A percentile compares a stretch with the other conserved stretches of the same genome.
Evolutionary conservation across 495 filamentous ascomycete genomes (phyloP).

Genomic region (Penicillium roqueforti): DNA sequence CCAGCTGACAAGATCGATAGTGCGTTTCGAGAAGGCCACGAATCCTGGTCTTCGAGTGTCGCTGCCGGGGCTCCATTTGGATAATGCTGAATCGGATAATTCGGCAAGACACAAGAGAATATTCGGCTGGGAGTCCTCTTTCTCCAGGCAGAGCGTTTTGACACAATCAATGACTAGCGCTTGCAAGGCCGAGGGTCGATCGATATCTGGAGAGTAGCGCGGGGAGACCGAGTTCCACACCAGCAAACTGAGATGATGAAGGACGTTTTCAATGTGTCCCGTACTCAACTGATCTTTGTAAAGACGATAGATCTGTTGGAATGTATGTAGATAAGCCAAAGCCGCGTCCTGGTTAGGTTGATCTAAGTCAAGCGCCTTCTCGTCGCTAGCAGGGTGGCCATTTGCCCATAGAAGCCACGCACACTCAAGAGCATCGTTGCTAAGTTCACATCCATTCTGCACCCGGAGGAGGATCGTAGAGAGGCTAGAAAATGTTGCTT

Average conservation of each 20-base stretch:
- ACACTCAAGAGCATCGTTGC: constrained; percentile 53
- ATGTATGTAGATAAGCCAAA: constrained; percentile 69
- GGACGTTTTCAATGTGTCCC: constrained; percentile 52
- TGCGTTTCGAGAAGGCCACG: constrained; percentile 76
- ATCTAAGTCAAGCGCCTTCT: constrained; percentile 43
- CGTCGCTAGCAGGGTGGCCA: constrained; percentile 51
- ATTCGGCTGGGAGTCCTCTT: constrained; percentile 59
- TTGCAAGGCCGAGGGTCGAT: constrained; percentile 76
- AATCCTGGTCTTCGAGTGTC: constrained; percentile 61
- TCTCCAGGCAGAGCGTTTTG: constrained; percentile 65
- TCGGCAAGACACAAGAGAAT: constrained; percentile 65
- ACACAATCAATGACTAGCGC: constrained; percentile 66
- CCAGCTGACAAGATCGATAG: constrained; percentile 63
- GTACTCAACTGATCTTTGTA: constrained; percentile 59
- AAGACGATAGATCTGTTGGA: constrained; percentile 78
- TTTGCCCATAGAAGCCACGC: constrained; percentile 72
- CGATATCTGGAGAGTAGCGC: constrained; percentile 77
- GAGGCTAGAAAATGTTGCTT: constrained; percentile 65
- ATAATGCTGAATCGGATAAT: constrained; percentile 59
- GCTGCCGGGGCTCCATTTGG: constrained; percentile 39
- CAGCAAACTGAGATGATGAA: constrained; percentile 55
- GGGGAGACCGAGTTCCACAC: constrained; percentile 67
- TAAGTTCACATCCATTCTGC: constrained; percentile 43
- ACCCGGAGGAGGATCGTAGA: constrained; percentile 60
- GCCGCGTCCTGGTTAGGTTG: constrained; percentile 69